phyloP scores from a whole-genome alignment of 2,329 filamentous ascomycete species.

The Neopestalotiopsis sp. region DNA sequence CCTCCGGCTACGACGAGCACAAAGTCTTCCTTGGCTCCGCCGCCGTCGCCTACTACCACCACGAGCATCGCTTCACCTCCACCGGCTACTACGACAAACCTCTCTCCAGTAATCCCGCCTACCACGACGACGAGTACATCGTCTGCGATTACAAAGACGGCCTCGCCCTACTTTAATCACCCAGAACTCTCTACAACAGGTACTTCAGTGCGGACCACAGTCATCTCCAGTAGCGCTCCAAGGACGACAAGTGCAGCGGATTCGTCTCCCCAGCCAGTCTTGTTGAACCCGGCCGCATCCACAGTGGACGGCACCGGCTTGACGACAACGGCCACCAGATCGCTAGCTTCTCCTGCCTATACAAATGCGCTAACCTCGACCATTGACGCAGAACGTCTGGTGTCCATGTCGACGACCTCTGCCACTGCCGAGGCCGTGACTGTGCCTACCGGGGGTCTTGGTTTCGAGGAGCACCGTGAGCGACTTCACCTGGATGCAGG shows the following conservation, averaged over 20 bases:
- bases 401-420: neutral
- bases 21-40: neutral
- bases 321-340: neutral
- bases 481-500: neutral
- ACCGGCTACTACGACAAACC: neutral
- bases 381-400: neutral
- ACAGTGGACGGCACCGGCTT: neutral
- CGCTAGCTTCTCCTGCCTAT: neutral
- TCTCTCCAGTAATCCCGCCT: neutral
- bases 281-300: neutral
- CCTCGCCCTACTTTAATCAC: neutral
- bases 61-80: neutral
- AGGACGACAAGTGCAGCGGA: neutral
- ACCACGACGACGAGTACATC: constrained; percentile 2
- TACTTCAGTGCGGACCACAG: neutral
- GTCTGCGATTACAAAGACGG: neutral
- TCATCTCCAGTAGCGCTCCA: neutral
- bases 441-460: neutral
- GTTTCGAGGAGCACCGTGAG: neutral
- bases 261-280: neutral
- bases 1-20: neutral
- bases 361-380: neutral
- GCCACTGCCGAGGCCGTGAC: neutral
- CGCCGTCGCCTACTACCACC: neutral
- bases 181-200: neutral